phyloP scores from a whole-genome alignment of 1,284 basidiomycete genomes.

The Marasmius tenuissimus region DNA sequence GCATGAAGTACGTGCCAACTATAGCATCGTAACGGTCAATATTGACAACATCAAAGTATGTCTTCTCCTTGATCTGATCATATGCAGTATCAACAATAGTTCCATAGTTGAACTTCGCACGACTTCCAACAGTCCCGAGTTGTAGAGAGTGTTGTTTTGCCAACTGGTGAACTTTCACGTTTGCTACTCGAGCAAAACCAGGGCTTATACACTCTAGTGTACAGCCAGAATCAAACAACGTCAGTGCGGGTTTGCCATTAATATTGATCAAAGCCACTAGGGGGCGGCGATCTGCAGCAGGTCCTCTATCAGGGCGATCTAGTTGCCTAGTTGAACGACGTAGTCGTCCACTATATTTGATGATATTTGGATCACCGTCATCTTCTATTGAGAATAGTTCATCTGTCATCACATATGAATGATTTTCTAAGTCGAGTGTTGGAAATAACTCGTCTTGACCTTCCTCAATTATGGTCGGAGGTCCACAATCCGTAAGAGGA shows the following conservation, averaged over 20 bases:
- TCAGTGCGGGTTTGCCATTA: constrained; percentile 3
- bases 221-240: constrained; percentile 15
- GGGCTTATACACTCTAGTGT: constrained; percentile 12
- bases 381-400: neutral
- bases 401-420: neutral
- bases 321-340: neutral
- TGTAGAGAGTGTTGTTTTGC: constrained; percentile 11
- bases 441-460: neutral
- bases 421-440: neutral
- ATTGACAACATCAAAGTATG: constrained; percentile 30
- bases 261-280: constrained; percentile 7
- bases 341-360: neutral
- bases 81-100: constrained; percentile 11
- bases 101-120: constrained; percentile 14
- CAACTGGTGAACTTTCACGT: constrained; percentile 6
- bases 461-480: neutral
- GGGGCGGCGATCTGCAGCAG: neutral
- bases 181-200: constrained; percentile 7
- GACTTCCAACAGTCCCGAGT: constrained; percentile 15
- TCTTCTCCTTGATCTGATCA: constrained; percentile 16
- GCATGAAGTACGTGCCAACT: constrained; percentile 29
- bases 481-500: neutral
- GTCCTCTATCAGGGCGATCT: neutral
- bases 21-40: constrained; percentile 30
- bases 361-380: neutral